These are phyloP conservation scores for Wallacemonas rigidus DNA, from an alignment of 208 protist genomes.

Conservation along the genomic window DNA sequence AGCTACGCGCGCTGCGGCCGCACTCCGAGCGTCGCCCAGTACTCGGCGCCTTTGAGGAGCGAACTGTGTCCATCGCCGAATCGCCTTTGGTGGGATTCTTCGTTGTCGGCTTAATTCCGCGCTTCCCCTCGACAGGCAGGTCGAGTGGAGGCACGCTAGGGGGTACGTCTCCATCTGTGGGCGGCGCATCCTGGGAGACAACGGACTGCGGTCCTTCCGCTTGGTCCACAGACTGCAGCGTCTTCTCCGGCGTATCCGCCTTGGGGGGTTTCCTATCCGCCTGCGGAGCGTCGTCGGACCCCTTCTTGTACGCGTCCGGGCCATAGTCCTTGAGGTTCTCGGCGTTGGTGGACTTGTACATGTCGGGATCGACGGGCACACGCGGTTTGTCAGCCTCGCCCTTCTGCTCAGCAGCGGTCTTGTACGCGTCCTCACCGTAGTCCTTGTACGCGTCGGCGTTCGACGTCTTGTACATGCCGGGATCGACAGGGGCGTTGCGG, in stretches of 20 bases:
- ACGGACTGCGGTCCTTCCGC: no score
- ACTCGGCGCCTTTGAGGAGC: conserved; percentile 16
- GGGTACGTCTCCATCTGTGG: neutral
- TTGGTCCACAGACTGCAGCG: no score
- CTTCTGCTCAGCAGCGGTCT: conserved; percentile 1
- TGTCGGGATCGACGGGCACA: conserved; percentile 44
- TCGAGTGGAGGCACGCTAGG: conserved; percentile 13
- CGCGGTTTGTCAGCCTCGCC: conserved; percentile 7
- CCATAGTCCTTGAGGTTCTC: conserved; percentile 45
- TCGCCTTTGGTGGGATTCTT: neutral
- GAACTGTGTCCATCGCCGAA: neutral
- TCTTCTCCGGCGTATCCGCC: no score
- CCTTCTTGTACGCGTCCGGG: conserved; percentile 31
- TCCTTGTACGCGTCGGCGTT: conserved; percentile 42
- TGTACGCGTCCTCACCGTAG: conserved; percentile 39
- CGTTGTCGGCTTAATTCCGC: conserved; percentile 2
- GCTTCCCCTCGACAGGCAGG: neutral
- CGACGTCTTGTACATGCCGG: conserved; percentile 57
- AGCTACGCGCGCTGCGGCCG: conserved; percentile 1
- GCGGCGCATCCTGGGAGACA: neutral
- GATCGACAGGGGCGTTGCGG: no score
- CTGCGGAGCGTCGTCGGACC: no score
- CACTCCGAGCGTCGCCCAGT: conserved; percentile 9
- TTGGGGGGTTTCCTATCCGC: no score
- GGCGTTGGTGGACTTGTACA: conserved; percentile 60